Base-by-base conservation (phyloP, 148 eudicot species). In the Nyssa sinensis region DNA sequence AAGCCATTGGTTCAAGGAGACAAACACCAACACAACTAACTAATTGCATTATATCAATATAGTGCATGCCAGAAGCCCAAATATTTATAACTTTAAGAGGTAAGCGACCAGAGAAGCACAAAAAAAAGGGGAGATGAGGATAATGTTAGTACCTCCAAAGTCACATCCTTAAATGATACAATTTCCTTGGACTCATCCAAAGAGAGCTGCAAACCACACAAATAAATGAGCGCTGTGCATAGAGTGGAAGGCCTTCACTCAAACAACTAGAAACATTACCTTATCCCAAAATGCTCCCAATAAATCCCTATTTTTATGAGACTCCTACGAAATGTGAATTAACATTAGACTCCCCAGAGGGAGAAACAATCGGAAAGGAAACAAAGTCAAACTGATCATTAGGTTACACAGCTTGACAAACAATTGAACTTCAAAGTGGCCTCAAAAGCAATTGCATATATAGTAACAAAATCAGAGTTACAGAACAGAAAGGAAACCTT, bases 231-330 rank as follows among this genome's bases (percentile, higher is more conserved):
- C 69, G 53, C 21, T 11, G 34, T 49, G 78, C 41, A 47, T 66
- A 61, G 17, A 30, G 34, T 37, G 14, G 51, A 62, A 75, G 31
- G 25, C 59, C 64, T 78, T 61, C 37, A 30, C 39, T 32, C 21
- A 62, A 21, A 44, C 62, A 64, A 34, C 9, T 33, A 62, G 63
- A 67, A 9, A 37, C 27, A 61, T 72, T 82, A 96, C 99, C 99
- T 93, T 96, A 67, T 96, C 99, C 98, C 98, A 96, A 78, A 88
- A 96, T 64, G 84, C 94, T 81, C 83, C 89, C 79, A 96, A 76
- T 28, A 83, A 79, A 76, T 85, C 90, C 86, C 93, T 87, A 62
- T 61, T 84, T 79, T 86, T 96, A 55, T 77, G 75, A 71, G 87
- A 88, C 51, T 92, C 98, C 99, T 96, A 72, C 69, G 83, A 51